Conservation (phyloP, 441 rosid genomes). For the Rhodomyrtus psidioides region DNA sequence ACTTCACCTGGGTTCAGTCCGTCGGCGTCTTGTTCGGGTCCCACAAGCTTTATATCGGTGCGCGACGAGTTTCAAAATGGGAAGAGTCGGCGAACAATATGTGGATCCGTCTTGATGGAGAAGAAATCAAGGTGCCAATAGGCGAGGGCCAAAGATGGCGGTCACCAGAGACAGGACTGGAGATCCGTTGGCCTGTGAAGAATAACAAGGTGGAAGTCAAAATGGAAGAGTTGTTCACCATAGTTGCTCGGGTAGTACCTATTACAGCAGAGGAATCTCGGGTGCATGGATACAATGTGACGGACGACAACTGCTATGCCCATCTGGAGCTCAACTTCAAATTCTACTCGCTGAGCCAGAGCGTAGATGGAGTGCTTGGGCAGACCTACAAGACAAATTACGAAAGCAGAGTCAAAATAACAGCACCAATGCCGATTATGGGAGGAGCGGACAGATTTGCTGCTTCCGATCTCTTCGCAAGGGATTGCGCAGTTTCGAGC, state of each 20-base stretch:
- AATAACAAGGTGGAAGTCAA: slow-evolving; percentile 1
- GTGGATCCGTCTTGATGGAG: not conserved
- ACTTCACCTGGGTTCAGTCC: slow-evolving; percentile 14
- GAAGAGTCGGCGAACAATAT: not conserved
- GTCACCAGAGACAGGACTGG: not conserved
- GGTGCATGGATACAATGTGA: slow-evolving; percentile 10
- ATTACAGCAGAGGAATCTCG: slow-evolving; percentile 8
- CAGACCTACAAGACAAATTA: slow-evolving; percentile 9
- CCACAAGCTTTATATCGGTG: not conserved
- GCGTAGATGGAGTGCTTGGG: slow-evolving; percentile 11
- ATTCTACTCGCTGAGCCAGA: slow-evolving; percentile 5
- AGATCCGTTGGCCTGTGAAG: not conserved
- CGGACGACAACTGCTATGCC: slow-evolving; percentile 1
- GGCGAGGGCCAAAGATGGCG: slow-evolving; percentile 1
- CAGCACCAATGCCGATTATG: slow-evolving; percentile 8
- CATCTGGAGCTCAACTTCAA: slow-evolving; percentile 17
- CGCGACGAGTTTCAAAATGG: not conserved
- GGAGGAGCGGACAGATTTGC: slow-evolving; percentile 7
- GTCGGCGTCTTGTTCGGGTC: not conserved
- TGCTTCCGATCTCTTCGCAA: not conserved
- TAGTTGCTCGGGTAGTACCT: slow-evolving; percentile 1
- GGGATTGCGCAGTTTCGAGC: not conserved
- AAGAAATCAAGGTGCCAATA: not conserved
- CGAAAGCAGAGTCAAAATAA: not conserved
- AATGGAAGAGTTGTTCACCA: not conserved